Conservation (phyloP, 352 stramenopile species). For the Aphanomyces invadans region DNA sequence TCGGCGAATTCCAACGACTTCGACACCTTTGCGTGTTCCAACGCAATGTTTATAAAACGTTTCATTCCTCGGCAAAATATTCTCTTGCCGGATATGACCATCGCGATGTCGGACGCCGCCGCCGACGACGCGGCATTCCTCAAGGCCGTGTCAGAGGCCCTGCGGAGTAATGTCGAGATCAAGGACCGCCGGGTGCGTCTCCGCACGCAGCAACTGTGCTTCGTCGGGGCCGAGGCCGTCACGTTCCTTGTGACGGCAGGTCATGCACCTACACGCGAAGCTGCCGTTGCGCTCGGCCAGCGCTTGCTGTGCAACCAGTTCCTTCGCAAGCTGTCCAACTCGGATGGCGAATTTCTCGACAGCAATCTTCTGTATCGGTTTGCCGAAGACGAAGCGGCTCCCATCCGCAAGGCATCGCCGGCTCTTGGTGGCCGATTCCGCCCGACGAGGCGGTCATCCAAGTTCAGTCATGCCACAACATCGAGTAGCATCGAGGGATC, state of each 20-base stretch:
- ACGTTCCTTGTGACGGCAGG: background rate
- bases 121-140: background rate
- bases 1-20: background rate
- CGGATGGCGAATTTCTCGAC: background rate
- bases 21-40: background rate
- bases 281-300: constrained; percentile 1
- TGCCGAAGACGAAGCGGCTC: constrained; percentile 9
- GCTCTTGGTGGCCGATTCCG: background rate
- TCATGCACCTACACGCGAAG: background rate
- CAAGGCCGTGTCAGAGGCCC: background rate
- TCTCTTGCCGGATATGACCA: too few species aligned
- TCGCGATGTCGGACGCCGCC: too few species aligned
- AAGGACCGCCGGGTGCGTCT: constrained; percentile 9
- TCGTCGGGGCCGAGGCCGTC: constrained; percentile 14
- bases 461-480: background rate
- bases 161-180: constrained; percentile 11
- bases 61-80: background rate
- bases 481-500: too few species aligned
- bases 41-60: background rate
- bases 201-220: constrained; percentile 5
- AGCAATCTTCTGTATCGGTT: constrained; percentile 2
- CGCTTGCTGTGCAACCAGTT: constrained; percentile 1
- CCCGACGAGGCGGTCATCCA: background rate
- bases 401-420: background rate
- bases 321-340: background rate